Evolutionary conservation across 768 basidiomycete genomes (phyloP).

Genomic region (Mycena indigotica): DNA sequence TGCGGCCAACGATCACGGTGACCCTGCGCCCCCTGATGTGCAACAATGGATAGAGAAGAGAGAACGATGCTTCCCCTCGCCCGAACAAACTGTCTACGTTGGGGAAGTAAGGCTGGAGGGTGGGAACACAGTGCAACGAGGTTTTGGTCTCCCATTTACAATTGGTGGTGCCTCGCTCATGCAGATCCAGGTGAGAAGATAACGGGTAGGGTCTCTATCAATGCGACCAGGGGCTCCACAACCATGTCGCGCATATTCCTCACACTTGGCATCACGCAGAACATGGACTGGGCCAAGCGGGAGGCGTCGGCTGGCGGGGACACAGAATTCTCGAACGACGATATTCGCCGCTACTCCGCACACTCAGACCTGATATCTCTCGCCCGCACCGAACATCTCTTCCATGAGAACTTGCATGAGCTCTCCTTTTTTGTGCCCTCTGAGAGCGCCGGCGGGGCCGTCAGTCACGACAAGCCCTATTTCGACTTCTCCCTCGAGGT

Average conservation of each 20-base stretch:
- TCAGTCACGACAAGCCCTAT: neutral
- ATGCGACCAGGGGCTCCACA: slow-evolving; percentile 1
- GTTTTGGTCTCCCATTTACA: too few relatives aligned
- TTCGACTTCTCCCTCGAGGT: slow-evolving; percentile 8
- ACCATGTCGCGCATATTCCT: slow-evolving; percentile 6
- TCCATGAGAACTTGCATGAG: neutral
- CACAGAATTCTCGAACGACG: neutral
- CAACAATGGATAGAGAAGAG: neutral
- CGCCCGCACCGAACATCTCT: neutral
- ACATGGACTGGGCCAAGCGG: slow-evolving; percentile 3
- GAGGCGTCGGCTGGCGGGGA: slow-evolving; percentile 3
- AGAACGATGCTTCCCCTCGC: slow-evolving; percentile 10
- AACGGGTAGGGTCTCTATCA: slow-evolving; percentile 8
- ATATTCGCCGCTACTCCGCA: too few relatives aligned
- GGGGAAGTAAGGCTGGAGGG: slow-evolving; percentile 15
- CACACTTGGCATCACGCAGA: neutral
- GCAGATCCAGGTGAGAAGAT: slow-evolving; percentile 1
- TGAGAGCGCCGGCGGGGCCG: neutral
- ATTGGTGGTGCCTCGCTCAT: neutral
- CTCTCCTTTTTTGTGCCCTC: neutral
- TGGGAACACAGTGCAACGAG: too few relatives aligned
- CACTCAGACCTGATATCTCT: too few relatives aligned
- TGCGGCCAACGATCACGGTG: neutral
- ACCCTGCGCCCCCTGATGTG: neutral
- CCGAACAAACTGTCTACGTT: neutral